A percentile compares a stretch with the other conserved stretches of the same genome.
Conservation (phyloP, 2,329 filamentous ascomycete species). For the Myriosclerotinia curreyana region DNA sequence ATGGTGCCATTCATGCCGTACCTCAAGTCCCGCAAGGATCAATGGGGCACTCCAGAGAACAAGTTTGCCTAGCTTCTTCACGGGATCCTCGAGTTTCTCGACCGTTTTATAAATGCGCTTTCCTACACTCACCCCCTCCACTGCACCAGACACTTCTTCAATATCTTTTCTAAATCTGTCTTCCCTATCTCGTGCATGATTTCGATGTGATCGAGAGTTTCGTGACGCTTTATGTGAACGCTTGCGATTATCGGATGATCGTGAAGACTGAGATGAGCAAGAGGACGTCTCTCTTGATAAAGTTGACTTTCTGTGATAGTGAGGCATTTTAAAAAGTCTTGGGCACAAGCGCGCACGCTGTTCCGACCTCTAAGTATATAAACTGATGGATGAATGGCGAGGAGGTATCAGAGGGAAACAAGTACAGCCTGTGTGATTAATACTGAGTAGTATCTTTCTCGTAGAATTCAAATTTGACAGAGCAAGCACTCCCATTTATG, state of each 20-base stretch:
- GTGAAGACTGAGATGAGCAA: constrained; percentile 9
- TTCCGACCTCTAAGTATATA: neutral
- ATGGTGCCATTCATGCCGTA: constrained; percentile 20
- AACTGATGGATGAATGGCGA: neutral
- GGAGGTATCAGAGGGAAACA: neutral
- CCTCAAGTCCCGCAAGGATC: constrained; percentile 15
- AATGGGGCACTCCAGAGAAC: constrained; percentile 17
- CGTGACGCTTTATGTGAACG: neutral
- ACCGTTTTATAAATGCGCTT: constrained; percentile 6
- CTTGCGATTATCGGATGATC: neutral
- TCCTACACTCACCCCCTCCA: neutral
- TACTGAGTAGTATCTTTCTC: neutral
- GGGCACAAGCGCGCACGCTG: neutral
- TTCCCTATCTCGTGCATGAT: constrained; percentile 1
- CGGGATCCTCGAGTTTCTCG: constrained; percentile 20
- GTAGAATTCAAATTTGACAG: neutral
- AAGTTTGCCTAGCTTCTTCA: constrained; percentile 19
- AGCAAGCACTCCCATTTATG: neutral
- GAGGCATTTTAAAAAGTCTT: neutral
- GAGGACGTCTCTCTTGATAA: constrained; percentile 13
- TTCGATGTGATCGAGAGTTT: neutral
- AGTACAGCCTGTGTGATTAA: neutral
- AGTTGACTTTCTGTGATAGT: neutral
- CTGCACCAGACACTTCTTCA: neutral
- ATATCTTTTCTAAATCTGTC: neutral